These are phyloP conservation scores for Backusella morwellensis DNA, from an alignment of 192 early-diverging fungal genomes.

Conservation along the genomic window DNA sequence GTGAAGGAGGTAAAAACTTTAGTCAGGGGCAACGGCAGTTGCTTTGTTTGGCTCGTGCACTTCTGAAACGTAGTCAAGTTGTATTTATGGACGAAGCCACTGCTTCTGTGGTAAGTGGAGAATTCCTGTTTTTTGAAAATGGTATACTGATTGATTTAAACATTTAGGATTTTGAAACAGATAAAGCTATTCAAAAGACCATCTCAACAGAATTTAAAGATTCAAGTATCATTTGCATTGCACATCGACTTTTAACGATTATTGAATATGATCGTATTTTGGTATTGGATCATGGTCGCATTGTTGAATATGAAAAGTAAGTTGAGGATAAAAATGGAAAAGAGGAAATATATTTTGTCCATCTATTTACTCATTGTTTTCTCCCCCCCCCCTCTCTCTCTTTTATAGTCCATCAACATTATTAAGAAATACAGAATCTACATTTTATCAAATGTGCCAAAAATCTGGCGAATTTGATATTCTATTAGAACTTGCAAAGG, in stretches of 20 bases:
- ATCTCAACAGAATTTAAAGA: slow-evolving; percentile 73
- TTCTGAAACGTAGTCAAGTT: slow-evolving; percentile 59
- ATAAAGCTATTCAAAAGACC: slow-evolving; percentile 81
- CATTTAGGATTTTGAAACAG: slow-evolving; percentile 69
- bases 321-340: no score
- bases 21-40: slow-evolving; percentile 75
- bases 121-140: no score
- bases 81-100: slow-evolving; percentile 91
- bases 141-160: no score
- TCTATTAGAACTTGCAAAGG: slow-evolving; percentile 56
- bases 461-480: slow-evolving; percentile 80
- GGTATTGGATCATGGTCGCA: slow-evolving; percentile 47
- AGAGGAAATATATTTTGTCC: no score
- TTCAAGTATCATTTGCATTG: slow-evolving; percentile 82
- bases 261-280: slow-evolving; percentile 68
- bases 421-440: slow-evolving; percentile 55
- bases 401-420: slow-evolving; percentile 59
- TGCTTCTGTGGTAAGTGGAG: slow-evolving; percentile 56
- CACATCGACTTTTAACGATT: slow-evolving; percentile 81
- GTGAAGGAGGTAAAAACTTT: slow-evolving; percentile 76
- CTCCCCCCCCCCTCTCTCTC: neutral
- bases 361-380: no score
- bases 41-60: slow-evolving; percentile 67
- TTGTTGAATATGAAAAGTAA: slow-evolving; percentile 25
- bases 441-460: slow-evolving; percentile 76